A percentile compares a stretch with the other conserved stretches of the same genome.
Conservation (phyloP, 202 grass and related monocot species). For the Dendrocalamus latiflorus region DNA sequence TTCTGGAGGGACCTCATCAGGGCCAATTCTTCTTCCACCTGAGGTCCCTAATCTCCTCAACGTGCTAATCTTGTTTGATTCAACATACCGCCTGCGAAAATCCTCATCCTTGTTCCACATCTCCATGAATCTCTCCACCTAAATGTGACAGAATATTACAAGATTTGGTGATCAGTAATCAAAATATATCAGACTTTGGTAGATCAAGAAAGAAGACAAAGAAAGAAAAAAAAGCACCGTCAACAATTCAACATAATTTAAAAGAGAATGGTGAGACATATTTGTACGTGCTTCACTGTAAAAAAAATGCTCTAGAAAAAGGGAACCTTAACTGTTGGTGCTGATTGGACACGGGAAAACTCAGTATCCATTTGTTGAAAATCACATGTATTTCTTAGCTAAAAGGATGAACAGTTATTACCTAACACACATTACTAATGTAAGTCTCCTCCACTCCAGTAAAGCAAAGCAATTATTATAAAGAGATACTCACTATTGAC, state of each 20-base stretch:
- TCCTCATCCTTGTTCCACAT: slow-evolving; percentile 39
- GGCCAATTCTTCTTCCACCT: slow-evolving; percentile 74
- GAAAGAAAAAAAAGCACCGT: not conserved
- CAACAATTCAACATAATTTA: not conserved
- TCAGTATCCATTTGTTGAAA: not conserved
- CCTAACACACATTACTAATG: not conserved
- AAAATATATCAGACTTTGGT: not conserved
- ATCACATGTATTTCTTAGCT: not conserved
- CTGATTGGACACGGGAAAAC: not conserved
- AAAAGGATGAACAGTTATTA: not conserved
- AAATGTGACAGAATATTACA: not conserved
- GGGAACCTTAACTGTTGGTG: not conserved
- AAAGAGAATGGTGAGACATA: not conserved
- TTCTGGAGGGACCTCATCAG: slow-evolving; percentile 61
- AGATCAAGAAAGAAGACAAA: not conserved
- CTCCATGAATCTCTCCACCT: slow-evolving; percentile 38
- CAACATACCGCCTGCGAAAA: slow-evolving; percentile 47
- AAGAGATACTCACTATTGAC: not conserved
- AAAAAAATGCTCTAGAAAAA: not conserved
- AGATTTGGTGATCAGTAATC: not conserved
- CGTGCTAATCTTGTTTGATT: slow-evolving; percentile 37
- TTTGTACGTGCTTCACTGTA: not conserved
- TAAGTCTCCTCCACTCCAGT: not conserved
- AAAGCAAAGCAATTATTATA: not conserved
- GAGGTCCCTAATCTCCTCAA: slow-evolving; percentile 46